Conservation (phyloP, 164 flowering plant genomes). For the Tetrastigma voinierianum region DNA sequence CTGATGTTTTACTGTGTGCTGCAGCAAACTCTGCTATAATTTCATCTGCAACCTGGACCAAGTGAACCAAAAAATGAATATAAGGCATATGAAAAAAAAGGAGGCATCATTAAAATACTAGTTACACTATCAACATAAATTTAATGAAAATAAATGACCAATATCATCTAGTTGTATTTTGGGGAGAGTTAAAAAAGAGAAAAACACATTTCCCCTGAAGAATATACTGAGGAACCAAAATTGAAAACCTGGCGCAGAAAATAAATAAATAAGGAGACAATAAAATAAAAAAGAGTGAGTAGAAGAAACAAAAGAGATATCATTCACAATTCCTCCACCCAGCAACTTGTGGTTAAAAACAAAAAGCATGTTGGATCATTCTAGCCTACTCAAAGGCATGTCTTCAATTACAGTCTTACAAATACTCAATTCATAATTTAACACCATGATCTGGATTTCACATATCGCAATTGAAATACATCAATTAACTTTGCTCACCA, state of each 20-base stretch:
- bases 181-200: too few relatives aligned
- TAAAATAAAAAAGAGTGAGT: too few relatives aligned
- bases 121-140: too few relatives aligned
- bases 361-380: neutral
- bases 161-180: neutral
- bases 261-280: neutral
- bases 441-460: neutral
- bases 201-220: neutral
- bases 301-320: neutral
- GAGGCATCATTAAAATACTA: neutral
- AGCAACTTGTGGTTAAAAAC: neutral
- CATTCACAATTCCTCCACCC: neutral
- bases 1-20: constrained; percentile 6
- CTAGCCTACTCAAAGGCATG: neutral
- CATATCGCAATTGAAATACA: neutral
- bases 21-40: constrained; percentile 31
- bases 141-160: neutral
- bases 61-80: neutral
- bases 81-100: neutral
- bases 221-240: neutral
- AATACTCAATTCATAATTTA: neutral
- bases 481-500: neutral
- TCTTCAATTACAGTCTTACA: neutral
- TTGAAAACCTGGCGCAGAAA: neutral
- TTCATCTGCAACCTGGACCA: constrained; percentile 40